phyloP scores from a whole-genome alignment of 2,329 filamentous ascomycete species.

The Spiromastix sp. region DNA sequence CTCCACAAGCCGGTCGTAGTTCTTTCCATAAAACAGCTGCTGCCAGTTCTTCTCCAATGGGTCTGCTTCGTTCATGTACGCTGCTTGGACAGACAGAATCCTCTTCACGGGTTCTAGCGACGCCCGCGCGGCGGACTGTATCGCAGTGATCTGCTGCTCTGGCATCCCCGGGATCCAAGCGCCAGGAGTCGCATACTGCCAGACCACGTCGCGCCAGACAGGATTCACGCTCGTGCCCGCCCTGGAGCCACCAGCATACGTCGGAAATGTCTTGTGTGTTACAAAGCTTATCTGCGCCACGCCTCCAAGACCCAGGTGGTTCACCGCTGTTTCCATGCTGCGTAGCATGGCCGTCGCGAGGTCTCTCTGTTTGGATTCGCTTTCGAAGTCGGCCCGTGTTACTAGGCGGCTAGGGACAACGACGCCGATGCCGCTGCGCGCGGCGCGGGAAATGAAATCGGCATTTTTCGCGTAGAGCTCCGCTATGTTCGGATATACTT shows the following conservation, averaged over 20 bases:
- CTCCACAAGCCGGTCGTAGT: constrained; percentile 24
- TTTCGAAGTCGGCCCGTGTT: background rate
- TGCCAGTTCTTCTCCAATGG: constrained; percentile 29
- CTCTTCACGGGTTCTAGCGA: background rate
- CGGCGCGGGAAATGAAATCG: background rate
- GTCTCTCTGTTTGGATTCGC: too few relatives aligned
- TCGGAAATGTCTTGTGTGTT: background rate
- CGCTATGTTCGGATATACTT: background rate
- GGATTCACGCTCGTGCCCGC: background rate
- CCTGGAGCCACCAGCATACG: too few relatives aligned
- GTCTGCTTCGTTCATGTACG: constrained; percentile 31
- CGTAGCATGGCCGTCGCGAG: background rate
- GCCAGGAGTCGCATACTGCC: background rate
- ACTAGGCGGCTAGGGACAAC: background rate
- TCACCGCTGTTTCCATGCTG: background rate
- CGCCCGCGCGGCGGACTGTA: background rate
- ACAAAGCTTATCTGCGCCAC: background rate
- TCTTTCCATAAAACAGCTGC: constrained; percentile 31
- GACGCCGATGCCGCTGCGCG: background rate
- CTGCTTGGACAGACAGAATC: constrained; percentile 13
- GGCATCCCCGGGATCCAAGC: background rate
- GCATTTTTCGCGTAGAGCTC: background rate
- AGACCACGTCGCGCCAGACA: background rate
- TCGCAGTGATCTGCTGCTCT: background rate
- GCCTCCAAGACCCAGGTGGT: background rate